A percentile compares a stretch with the other conserved stretches of the same genome.
Evolutionary conservation across 2,329 filamentous ascomycete genomes (phyloP).

Genomic region (Talaromyces amestolkiae): DNA sequence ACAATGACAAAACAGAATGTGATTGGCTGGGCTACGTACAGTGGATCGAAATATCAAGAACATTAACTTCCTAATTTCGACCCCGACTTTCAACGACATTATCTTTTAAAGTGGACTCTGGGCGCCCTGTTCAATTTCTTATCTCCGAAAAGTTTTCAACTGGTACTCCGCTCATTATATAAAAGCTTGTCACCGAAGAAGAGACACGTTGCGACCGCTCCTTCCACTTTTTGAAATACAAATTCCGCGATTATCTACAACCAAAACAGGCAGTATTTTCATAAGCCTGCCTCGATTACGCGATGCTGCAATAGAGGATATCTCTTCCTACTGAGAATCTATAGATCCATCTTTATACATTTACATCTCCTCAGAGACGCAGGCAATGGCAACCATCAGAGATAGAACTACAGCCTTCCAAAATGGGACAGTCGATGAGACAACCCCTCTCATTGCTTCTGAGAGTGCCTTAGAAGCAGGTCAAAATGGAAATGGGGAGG

Average conservation of each 20-base stretch:
- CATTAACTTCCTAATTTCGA: background rate
- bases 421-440: background rate
- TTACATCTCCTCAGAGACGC: background rate
- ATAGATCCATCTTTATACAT: too few relatives aligned
- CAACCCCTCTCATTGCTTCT: conserved; percentile 8
- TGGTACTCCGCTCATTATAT: background rate
- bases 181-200: background rate
- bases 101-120: background rate
- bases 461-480: background rate
- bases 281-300: background rate
- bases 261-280: background rate
- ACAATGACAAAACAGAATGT: background rate
- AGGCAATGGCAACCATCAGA: background rate
- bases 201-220: background rate
- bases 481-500: background rate
- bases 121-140: background rate
- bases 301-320: background rate
- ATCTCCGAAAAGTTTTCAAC: background rate
- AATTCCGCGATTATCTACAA: background rate
- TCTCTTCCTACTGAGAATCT: background rate
- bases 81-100: background rate
- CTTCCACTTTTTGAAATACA: background rate
- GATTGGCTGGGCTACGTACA: background rate
- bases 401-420: background rate
- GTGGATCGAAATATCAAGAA: background rate